A percentile compares a stretch with the other conserved stretches of the same genome.
Evolutionary conservation across 441 rosid genomes (phyloP).

Genomic region (Aleurites moluccanus): DNA sequence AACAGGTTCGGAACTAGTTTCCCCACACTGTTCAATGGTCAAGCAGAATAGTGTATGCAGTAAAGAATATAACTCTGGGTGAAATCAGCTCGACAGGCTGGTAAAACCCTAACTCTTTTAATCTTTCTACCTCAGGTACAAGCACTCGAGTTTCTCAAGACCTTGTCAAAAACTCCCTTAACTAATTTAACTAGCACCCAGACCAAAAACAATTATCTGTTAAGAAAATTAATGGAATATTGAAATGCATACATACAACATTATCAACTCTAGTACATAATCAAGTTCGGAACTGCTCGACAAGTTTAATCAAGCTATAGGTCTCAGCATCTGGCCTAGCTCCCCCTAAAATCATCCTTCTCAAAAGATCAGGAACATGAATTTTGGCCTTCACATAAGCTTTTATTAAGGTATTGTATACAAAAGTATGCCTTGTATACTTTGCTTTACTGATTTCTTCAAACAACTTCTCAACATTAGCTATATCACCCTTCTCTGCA

Average conservation of each 20-base stretch:
- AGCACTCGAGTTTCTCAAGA: neutral
- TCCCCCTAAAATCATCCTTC: slow-evolving; percentile 88
- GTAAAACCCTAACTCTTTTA: neutral
- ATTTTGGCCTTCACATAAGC: slow-evolving; percentile 72
- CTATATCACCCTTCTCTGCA: slow-evolving; percentile 70
- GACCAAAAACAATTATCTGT: neutral
- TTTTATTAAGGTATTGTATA: slow-evolving; percentile 68
- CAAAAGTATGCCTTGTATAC: slow-evolving; percentile 68
- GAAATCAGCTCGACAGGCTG: too few species aligned
- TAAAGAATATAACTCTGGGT: too few species aligned
- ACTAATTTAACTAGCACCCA: neutral
- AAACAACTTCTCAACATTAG: slow-evolving; percentile 67
- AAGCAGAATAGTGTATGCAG: too few species aligned
- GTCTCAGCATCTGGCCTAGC: slow-evolving; percentile 90
- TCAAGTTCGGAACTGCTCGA: slow-evolving; percentile 51
- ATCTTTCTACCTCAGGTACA: neutral
- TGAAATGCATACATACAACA: slow-evolving; percentile 8
- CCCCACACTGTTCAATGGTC: too few species aligned
- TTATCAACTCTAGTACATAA: slow-evolving; percentile 1
- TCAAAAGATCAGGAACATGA: slow-evolving; percentile 64
- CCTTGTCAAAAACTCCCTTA: neutral
- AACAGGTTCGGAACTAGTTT: too few species aligned
- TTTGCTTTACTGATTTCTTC: slow-evolving; percentile 60
- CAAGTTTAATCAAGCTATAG: slow-evolving; percentile 73
- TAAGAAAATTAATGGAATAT: slow-evolving; percentile 15